phyloP scores from a whole-genome alignment of 768 basidiomycete species.

The Macrolepiota dolichaula region DNA sequence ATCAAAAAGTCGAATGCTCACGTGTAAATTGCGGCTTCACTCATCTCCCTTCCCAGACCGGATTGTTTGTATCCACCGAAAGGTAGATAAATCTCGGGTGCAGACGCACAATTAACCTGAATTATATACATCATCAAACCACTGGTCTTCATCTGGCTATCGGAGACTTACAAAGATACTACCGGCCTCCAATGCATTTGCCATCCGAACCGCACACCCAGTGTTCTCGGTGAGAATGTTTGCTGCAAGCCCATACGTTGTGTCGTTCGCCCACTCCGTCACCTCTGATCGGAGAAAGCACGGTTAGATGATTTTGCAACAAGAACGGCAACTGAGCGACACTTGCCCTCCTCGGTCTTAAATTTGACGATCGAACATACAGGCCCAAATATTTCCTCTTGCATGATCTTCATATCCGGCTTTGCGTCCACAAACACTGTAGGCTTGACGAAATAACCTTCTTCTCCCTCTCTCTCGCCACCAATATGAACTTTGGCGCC shows the following conservation, averaged over 20 bases:
- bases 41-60: slow-evolving; percentile 67
- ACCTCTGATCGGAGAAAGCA: slow-evolving; percentile 25
- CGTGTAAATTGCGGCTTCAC: slow-evolving; percentile 59
- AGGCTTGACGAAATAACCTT: slow-evolving; percentile 65
- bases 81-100: slow-evolving; percentile 47
- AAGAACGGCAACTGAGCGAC: not conserved
- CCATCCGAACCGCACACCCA: slow-evolving; percentile 58
- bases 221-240: slow-evolving; percentile 72
- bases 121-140: slow-evolving; percentile 10
- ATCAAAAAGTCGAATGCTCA: slow-evolving; percentile 23
- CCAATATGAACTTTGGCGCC: slow-evolving; percentile 14
- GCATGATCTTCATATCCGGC: slow-evolving; percentile 71
- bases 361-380: slow-evolving; percentile 65
- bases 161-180: slow-evolving; percentile 38
- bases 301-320: slow-evolving; percentile 3
- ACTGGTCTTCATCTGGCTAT: slow-evolving; percentile 58
- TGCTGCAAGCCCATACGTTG: slow-evolving; percentile 73
- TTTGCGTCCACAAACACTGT: slow-evolving; percentile 71
- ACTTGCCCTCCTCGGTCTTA: slow-evolving; percentile 49
- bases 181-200: slow-evolving; percentile 34
- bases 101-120: slow-evolving; percentile 42
- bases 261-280: slow-evolving; percentile 66
- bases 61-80: slow-evolving; percentile 76
- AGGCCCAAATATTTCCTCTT: slow-evolving; percentile 31
- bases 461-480: slow-evolving; percentile 14